These are phyloP conservation scores for Botrytis medusae DNA, from an alignment of 2,329 filamentous ascomycete species.

Conservation along the genomic window DNA sequence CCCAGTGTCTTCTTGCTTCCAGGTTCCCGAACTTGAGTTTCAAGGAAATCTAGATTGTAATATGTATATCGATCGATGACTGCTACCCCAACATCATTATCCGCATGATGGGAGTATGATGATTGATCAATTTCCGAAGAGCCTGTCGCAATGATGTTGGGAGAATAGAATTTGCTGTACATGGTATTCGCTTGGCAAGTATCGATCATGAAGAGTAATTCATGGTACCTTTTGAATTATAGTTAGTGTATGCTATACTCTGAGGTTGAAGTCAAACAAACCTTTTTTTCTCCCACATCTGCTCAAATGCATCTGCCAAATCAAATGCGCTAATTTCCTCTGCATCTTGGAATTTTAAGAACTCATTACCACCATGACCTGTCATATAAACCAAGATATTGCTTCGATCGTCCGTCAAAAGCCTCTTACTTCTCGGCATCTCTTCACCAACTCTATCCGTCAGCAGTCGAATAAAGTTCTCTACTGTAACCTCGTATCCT, in stretches of 20 bases:
- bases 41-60: slow-evolving; percentile 96
- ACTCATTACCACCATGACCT: slow-evolving; percentile 95
- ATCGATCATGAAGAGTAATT: slow-evolving; percentile 99
- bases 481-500: slow-evolving; percentile 97
- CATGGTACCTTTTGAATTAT: slow-evolving; percentile 68
- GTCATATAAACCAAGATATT: slow-evolving; percentile 99
- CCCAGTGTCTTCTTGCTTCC: slow-evolving; percentile 87
- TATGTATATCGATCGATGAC: slow-evolving; percentile 99
- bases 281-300: slow-evolving; percentile 99
- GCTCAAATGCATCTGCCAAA: slow-evolving; percentile 93
- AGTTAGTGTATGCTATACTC: background rate
- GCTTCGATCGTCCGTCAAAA: slow-evolving; percentile 91
- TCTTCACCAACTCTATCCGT: slow-evolving; percentile 93
- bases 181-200: slow-evolving; percentile 99
- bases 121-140: slow-evolving; percentile 94
- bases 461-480: slow-evolving; percentile 94
- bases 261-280: slow-evolving; percentile 37
- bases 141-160: slow-evolving; percentile 97
- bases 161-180: slow-evolving; percentile 97
- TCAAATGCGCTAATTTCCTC: slow-evolving; percentile 98
- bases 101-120: slow-evolving; percentile 95
- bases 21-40: slow-evolving; percentile 82
- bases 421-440: slow-evolving; percentile 89
- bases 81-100: slow-evolving; percentile 95
- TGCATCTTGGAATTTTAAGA: slow-evolving; percentile 96